phyloP scores from a whole-genome alignment of 495 filamentous ascomycete species.

The Rusavskia elegans region DNA sequence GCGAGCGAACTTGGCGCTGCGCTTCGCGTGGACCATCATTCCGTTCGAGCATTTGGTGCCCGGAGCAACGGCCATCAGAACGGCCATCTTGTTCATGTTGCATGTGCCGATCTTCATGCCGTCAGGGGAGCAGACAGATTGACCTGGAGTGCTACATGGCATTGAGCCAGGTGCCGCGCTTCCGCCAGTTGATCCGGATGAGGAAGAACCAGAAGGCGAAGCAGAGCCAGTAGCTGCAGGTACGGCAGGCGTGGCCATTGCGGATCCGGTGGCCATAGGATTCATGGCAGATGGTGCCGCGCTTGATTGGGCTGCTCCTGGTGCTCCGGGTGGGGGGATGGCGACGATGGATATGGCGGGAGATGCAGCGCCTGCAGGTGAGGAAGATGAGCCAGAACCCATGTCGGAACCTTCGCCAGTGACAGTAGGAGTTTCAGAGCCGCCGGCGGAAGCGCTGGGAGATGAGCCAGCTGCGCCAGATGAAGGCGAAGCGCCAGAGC shows the following conservation, averaged over 20 bases:
- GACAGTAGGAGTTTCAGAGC: neutral
- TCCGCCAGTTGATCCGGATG: neutral
- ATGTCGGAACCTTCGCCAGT: conserved; percentile 1
- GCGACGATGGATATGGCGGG: neutral
- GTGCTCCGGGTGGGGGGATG: neutral
- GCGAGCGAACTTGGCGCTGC: conserved; percentile 2
- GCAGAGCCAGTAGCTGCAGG: neutral
- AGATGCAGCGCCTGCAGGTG: neutral
- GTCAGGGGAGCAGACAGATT: conserved; percentile 14
- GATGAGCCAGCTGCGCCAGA: neutral
- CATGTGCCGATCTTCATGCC: conserved; percentile 11
- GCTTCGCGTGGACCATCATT: conserved; percentile 5
- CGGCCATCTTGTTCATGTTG: conserved; percentile 5
- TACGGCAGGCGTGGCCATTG: too few species aligned
- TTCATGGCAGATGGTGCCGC: neutral
- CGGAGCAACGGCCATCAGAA: conserved; percentile 10
- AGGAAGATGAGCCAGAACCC: neutral
- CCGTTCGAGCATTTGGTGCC: conserved; percentile 12
- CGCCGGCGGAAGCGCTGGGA: neutral
- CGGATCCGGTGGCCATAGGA: neutral
- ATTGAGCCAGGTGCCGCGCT: neutral
- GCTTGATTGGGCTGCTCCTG: neutral
- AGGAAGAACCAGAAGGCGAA: neutral
- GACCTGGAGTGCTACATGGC: conserved; percentile 4
- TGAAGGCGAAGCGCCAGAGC: neutral